Base-by-base conservation (phyloP, 176 grass and related monocot species). In the Areca catechu region DNA sequence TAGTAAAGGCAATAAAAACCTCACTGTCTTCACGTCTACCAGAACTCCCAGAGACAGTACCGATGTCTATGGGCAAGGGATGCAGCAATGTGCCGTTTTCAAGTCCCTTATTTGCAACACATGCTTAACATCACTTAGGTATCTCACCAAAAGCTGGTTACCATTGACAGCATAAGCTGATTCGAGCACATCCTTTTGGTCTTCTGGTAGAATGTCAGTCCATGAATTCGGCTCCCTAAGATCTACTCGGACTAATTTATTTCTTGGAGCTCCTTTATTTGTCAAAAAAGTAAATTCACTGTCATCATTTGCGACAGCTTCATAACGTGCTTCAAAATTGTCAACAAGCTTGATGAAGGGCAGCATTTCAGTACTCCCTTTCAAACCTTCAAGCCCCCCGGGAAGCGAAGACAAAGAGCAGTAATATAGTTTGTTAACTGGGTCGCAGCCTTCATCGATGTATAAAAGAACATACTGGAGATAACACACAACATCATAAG, bases 71-170 rank as follows among this genome's bases (percentile, higher is more conserved):
- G 63, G 86, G 83, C 53, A 96, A 77, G 71, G 70, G 71, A 74
- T 90, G 73, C 63, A 96, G 71, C 23, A 90, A 80, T n/a, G 54
- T 69, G 61, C 86, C 92, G 92, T 87, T 53, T 58, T 63, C 77
- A 90, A 75, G 52, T 96, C 86, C 67, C 92, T 81, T 73, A 96
- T 74, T 74, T 96, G 86, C 57, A 96, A 58, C 62, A 84, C 66
- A 62, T 90, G 76, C 65, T 96, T 96, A 37, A 90, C 86, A 84
- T 96, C 86, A 74, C 80, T 86, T 77, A 96, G 85, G 68, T 90
- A 96, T 61, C 80, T 78, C 51, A 89, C 78, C 71, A 96, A 69
- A 16, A 96, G 51, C 69, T 96, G 82, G 71, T 88, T 79, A 61
- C 65, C 61, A 28, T 90, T 90, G 68, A 88, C 86, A 3, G 69